Conservation (phyloP, 164 flowering plant species). For the Litsea cubeba region DNA sequence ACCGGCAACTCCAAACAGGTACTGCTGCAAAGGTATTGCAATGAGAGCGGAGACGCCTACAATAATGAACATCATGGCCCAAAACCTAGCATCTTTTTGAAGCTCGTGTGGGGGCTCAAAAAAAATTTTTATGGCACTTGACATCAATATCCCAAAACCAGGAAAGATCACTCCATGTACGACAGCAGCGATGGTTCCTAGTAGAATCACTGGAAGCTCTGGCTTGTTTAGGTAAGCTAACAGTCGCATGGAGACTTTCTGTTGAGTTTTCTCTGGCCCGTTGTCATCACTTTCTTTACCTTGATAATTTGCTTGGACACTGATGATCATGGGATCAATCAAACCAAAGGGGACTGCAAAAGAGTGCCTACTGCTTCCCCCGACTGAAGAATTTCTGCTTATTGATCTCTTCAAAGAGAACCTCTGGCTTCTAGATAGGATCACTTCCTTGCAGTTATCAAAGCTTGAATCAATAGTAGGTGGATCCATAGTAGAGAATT, state of each 20-base stretch:
- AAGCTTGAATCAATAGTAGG: background rate
- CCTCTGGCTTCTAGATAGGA: constrained; percentile 27
- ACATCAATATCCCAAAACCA: constrained; percentile 46
- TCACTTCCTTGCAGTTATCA: constrained; percentile 12
- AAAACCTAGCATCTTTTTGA: constrained; percentile 39
- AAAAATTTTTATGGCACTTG: constrained; percentile 48
- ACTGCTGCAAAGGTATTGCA: constrained; percentile 39
- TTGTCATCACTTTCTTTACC: constrained; percentile 1
- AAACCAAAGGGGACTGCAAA: constrained; percentile 18
- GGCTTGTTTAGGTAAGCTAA: constrained; percentile 55
- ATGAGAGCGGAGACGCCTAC: constrained; percentile 27
- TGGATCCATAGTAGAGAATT: constrained; percentile 6
- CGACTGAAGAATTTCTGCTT: constrained; percentile 34
- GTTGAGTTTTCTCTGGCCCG: constrained; percentile 6
- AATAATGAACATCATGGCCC: constrained; percentile 41
- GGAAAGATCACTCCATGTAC: constrained; percentile 50
- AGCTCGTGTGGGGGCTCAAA: constrained; percentile 39
- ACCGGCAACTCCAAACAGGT: constrained; percentile 61
- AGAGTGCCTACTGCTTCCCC: constrained; percentile 19
- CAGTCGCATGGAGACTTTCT: constrained; percentile 31
- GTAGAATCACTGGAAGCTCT: constrained; percentile 42
- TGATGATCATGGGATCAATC: constrained; percentile 16
- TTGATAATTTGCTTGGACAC: constrained; percentile 9
- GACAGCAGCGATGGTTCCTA: constrained; percentile 45
- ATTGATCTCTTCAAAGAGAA: constrained; percentile 24